phyloP scores from a whole-genome alignment of 2,329 filamentous ascomycete species.

The Sclerotinia subarctica region DNA sequence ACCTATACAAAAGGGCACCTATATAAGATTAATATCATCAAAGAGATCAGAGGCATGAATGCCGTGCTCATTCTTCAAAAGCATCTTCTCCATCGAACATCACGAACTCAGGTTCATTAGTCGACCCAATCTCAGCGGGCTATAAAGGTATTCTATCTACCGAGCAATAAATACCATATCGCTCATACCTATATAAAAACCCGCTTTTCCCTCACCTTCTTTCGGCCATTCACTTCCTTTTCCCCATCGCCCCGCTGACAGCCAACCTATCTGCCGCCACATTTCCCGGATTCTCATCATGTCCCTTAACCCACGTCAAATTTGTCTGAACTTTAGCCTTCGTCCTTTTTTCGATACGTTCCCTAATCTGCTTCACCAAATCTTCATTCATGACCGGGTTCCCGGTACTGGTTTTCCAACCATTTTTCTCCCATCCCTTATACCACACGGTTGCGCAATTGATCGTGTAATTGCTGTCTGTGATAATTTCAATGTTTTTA shows the following conservation, averaged over 20 bases:
- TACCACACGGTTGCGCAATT: conserved; percentile 87
- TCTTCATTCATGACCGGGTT: conserved; percentile 84
- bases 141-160: no score
- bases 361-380: conserved; percentile 69
- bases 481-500: conserved; percentile 71
- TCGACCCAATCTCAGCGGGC: no score
- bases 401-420: conserved; percentile 71
- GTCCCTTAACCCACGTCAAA: conserved; percentile 90
- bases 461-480: conserved; percentile 89
- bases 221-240: not conserved
- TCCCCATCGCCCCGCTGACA: conserved; percentile 55
- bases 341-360: conserved; percentile 67
- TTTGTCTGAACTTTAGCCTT: conserved; percentile 58
- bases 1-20: no score
- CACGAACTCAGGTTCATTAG: no score
- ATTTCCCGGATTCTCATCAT: conserved; percentile 71
- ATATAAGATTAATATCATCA: no score
- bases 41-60: no score
- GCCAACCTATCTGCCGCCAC: conserved; percentile 76
- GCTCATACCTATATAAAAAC: no score
- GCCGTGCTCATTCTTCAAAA: no score
- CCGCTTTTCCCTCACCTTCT: not conserved
- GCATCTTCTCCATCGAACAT: no score
- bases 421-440: conserved; percentile 67
- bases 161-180: no score